Evolutionary conservation across 2,329 filamentous ascomycete genomes (phyloP), one percentile per base, ranked within the genome.

Genomic region (Cytospora leucostoma): DNA sequence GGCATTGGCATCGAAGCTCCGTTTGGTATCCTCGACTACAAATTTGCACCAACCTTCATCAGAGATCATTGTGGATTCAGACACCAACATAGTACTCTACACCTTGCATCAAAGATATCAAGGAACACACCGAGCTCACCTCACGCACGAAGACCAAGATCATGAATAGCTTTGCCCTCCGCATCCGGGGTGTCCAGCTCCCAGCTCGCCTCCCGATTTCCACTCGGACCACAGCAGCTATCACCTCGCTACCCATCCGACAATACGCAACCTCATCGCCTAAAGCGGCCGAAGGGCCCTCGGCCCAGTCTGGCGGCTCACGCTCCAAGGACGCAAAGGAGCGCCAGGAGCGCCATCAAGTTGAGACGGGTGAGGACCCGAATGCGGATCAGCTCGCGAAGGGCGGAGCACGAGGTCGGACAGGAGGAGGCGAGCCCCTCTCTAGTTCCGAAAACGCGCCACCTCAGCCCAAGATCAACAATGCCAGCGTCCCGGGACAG

Each of bases 401-500:
- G 0, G 70, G 70, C 13, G 66, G 68, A 0, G 72, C 72, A 2
- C 75, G 71, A 32, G 78, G 78, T 12, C 68, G 70, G 7, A 79
- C 78, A 0, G 78, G 77, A 1, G 77, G 78, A 8, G 77, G 77
- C 3, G 61, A 74, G 35, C 63, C 74, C 0, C 76, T 80, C 6
- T 65, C 68, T 1, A 73, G 74, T 62, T 74, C 70, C 2, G 61
- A 68, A 35, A 70, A 75, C 49, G 71, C 76, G 1, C 76, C 77
- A 3, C 73, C 80, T 1, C 72, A 78, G 69, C 84, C 84, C 62
- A 85, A 84, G 74, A 80, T 86, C 66, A 72, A 74, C 62, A 84
- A 82, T 68, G 76, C 78, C 63, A 77, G 76, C 66, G 73, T 81
- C 11, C 76, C 78, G 0, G 77, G 75, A 3, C 69, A 71, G 47